Base-by-base conservation (phyloP, 2,329 filamentous ascomycete species). In the Clarireedia paspali region DNA sequence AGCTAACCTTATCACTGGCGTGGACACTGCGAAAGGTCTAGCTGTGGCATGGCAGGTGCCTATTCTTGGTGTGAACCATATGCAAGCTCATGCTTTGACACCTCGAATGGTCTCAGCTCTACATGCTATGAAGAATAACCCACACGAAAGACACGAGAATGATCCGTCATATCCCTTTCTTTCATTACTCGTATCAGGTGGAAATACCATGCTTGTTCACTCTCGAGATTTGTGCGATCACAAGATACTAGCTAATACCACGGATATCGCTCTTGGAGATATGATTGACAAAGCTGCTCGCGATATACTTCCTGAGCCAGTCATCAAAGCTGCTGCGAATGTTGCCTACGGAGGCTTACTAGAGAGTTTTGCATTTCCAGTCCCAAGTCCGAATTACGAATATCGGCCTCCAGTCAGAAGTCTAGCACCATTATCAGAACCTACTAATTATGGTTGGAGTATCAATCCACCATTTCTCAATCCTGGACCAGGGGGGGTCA, bases 51-150 rank as follows among this genome's bases (percentile, higher is more conserved):
- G 89, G 89, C 79, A 84, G 61, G 79, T 91, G 39, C 91, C 92
- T 3, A 74, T 97, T 34, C 70, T 97, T 1, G 94, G 84, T 0
- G 88, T 96, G 1, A 88, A 99, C 70, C 94, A 99, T 71, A 97
- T 99, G 94, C 91, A 96, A 70, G 94, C 91, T 10, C 94, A 99
- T 71, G 87, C 94, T 17, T 74, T 99, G 60, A 97, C 94, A 17
- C 88, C 92, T 15, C 80, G 90, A 9, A 79, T 99, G 44, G 84
- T 86, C 4, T 73, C 76, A 34, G 87, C 88, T 5, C 71, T 92
- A 58, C 9, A 45, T 17, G n/a, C 34, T 5, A 15, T 1, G 12
- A 15, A 20, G 17, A 17, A 26, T 1, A 10, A 4, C 2, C 14
- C 5, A 17, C 36, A 45, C 2, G 10, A 26, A 12, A 50, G 36